Evolutionary conservation across 805 yeast species (phyloP).

Genomic region (Ogataea philodendri): DNA sequence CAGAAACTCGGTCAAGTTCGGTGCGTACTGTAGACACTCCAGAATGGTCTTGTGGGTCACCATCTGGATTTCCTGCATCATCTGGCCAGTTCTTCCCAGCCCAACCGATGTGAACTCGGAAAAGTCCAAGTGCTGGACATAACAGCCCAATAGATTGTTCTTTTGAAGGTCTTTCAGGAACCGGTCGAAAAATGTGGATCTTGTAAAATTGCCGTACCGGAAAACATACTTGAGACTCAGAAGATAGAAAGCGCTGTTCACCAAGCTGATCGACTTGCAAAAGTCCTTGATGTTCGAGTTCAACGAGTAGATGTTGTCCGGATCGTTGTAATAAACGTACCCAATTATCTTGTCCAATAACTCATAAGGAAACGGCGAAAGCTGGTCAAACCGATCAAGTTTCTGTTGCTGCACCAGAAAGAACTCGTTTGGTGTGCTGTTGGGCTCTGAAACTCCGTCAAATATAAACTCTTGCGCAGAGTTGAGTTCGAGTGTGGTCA

Average conservation of each 20-base stretch:
- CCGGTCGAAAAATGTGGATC: conserved; percentile 76
- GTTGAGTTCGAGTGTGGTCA: conserved; percentile 23
- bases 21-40: conserved; percentile 58
- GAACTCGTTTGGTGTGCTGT: conserved; percentile 18
- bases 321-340: conserved; percentile 31
- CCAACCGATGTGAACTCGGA: conserved; percentile 88
- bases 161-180: conserved; percentile 55
- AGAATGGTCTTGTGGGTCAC: conserved; percentile 73
- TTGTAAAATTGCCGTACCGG: conserved; percentile 68
- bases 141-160: conserved; percentile 50
- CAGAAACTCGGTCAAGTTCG: conserved; percentile 72
- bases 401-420: conserved; percentile 17
- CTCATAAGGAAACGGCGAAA: conserved; percentile 33
- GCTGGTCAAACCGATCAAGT: conserved; percentile 13
- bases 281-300: conserved; percentile 32
- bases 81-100: conserved; percentile 80
- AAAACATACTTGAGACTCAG: conserved; percentile 58
- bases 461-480: conserved; percentile 16
- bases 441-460: conserved; percentile 7
- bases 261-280: conserved; percentile 34
- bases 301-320: conserved; percentile 27
- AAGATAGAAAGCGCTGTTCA: conserved; percentile 57
- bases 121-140: conserved; percentile 77
- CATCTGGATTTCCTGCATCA: conserved; percentile 91
- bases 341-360: conserved; percentile 33